phyloP scores from a whole-genome alignment of 2,329 filamentous ascomycete genomes.

The Penicillium decumbens region DNA sequence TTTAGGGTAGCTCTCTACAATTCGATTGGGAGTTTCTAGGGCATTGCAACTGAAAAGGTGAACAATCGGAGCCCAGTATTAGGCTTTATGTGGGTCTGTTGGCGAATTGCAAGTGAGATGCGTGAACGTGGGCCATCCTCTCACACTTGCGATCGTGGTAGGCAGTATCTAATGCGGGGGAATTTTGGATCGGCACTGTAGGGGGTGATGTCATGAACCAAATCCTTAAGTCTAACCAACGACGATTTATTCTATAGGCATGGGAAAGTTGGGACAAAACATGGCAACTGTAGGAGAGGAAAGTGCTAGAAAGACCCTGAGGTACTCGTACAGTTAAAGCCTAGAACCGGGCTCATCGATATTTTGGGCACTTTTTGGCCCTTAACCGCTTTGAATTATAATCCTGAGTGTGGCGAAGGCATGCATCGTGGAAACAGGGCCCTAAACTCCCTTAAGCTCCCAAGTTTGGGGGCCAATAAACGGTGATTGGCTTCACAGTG shows the following conservation, averaged over 20 bases:
- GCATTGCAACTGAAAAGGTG: not conserved
- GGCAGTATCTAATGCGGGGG: not conserved
- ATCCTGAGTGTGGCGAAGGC: not conserved
- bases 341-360: not conserved
- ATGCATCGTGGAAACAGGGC: not conserved
- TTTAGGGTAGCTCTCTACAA: not conserved
- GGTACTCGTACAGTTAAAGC: no score
- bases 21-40: not conserved
- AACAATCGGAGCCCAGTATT: no score
- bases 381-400: not conserved
- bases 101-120: not conserved
- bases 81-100: not conserved
- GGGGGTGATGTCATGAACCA: conserved; percentile 5
- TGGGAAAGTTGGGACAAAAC: not conserved
- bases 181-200: not conserved
- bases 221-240: not conserved
- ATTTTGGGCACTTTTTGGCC: not conserved
- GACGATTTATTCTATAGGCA: no score
- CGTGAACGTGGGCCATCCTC: not conserved
- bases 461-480: conserved; percentile 5
- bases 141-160: not conserved
- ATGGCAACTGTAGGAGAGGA: not conserved
- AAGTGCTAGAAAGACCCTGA: no score
- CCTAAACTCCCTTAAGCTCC: not conserved
- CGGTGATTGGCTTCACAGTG: conserved; percentile 7